Base-by-base conservation (phyloP, 371 early-diverging fungal genomes). In the Parasitella parasitica region DNA sequence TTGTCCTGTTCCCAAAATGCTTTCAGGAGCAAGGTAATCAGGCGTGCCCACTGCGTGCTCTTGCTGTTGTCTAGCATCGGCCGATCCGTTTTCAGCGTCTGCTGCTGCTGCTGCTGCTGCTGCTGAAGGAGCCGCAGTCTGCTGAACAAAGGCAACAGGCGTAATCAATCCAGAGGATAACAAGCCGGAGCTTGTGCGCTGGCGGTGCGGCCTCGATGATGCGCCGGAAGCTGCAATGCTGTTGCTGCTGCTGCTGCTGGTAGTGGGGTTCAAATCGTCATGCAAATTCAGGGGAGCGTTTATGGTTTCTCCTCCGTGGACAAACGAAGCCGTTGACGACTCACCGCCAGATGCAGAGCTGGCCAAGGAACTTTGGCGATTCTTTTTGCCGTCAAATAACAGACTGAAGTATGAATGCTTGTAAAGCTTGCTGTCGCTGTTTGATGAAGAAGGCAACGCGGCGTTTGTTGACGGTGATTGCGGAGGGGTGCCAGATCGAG, bases 1-100 rank as follows among this genome's bases (percentile, higher is more conserved):
- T 67, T 95, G 93, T 7, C 91, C 89, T 16, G 91, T 80, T 24
- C 95, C 95, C 18, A 92, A 66, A 27, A 98, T 91, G 61, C 91
- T 90, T 71, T 98, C 99, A 0, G 97, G 97, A 4, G 97, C 96
- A 56, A 98, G 78, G 69, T 97, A 98, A 70, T 97, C 99, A 0
- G 99, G 99, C n/a, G 99, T 98, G 13, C 99, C 99, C 8, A 94
- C 93, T 49, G 80, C 80, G 15, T 61, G 53, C 57, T 71, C 52
- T 57, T 57, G 57, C 11, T 43, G 43, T 49, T 24, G 28, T 46
- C 35, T 28, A 2, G 52, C 18, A 8, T 52, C 39, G 8, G 16
- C 18, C 2, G 4, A n/a, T 16, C 18, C 59, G 7, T 58, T 55
- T 2, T 49, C 3, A 27, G 1, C 1, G 30, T 34, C 35, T n/a